Evolutionary conservation across 2,329 filamentous ascomycete genomes (phyloP), one percentile per base, ranked within the genome.

Genomic region (Alternaria novae-zelandiae): DNA sequence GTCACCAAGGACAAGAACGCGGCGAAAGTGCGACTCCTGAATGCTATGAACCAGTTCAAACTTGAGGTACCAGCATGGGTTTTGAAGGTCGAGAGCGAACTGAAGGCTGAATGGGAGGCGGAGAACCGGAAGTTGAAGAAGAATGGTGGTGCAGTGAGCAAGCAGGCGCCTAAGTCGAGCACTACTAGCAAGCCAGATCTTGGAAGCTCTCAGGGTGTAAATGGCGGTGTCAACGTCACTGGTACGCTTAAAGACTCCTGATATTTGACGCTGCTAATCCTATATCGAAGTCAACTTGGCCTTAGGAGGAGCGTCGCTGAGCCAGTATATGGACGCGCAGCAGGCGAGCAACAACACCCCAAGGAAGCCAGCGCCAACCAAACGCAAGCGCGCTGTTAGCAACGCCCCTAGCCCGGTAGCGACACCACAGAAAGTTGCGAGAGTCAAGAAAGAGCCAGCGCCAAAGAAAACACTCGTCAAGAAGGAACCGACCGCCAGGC

Each of bases 51-150:
- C 36, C 76, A 75, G 3, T 83, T 82, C 1, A 78, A 76, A 3
- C 73, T 90, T 6, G 74, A 77, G 0, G 82, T 90, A 4, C 88
- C 88, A 0, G 50, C 74, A 0, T 74, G 83, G 50, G 79, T 90
- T 15, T 64, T 72, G 53, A 82, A 81, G 57, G 61, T 89, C 25
- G 87, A 90, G 76, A 67, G 71, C 2, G 83, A 85, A 53, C 72
- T 90, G 75, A 89, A 86, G 80, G 88, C 85, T 66, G 83, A 89
- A 63, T 89, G 86, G 82, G 80, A 79, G 3, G 83, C 83, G 64
- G 83, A 81, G 23, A 83, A 86, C 30, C 78, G 82, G 15, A 86
- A 85, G 66, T 80, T 83, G 0, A 87, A 83, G 74, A 69, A 69
- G 41, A 41, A 6, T 17, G 56, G 15, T 13, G n/a, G 46, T 58